A percentile compares a stretch with the other conserved stretches of the same genome.
Conservation (phyloP, 2,329 filamentous ascomycete genomes). For the Seiridium cupressi region DNA sequence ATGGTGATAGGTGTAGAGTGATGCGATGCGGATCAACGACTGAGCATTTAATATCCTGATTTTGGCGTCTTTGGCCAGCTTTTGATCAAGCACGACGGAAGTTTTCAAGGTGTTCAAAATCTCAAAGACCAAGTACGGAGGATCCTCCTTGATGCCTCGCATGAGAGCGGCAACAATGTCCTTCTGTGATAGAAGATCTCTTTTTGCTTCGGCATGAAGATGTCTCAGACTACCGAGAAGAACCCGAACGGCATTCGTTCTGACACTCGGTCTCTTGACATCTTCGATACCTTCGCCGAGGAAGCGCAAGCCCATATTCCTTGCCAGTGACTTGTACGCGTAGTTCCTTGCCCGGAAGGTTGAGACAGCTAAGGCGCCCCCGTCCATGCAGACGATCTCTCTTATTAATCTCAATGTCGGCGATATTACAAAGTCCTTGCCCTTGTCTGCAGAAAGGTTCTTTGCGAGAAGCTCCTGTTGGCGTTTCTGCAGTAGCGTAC, state of each 20-base stretch:
- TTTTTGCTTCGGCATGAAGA: conserved; percentile 73
- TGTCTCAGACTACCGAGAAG: conserved; percentile 77
- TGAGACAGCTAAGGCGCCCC: conserved; percentile 73
- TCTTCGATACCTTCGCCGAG: conserved; percentile 61
- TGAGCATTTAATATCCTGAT: conserved; percentile 72
- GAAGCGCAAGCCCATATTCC: conserved; percentile 74
- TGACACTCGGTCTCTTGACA: conserved; percentile 69
- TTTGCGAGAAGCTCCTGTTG: conserved; percentile 79
- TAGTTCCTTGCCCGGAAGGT: conserved; percentile 76
- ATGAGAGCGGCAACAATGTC: conserved; percentile 70
- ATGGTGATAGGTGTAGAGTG: conserved; percentile 65
- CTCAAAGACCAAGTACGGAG: conserved; percentile 71
- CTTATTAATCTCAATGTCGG: conserved; percentile 82
- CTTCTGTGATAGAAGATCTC: conserved; percentile 77
- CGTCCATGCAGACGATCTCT: conserved; percentile 83
- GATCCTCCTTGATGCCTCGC: conserved; percentile 74
- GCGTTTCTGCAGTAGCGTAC: conserved; percentile 75
- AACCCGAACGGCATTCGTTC: conserved; percentile 81
- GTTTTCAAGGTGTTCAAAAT: conserved; percentile 69
- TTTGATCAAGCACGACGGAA: conserved; percentile 71
- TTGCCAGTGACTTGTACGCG: conserved; percentile 76
- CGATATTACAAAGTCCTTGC: conserved; percentile 85
- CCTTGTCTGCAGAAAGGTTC: conserved; percentile 75
- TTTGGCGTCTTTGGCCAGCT: conserved; percentile 72
- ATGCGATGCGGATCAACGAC: conserved; percentile 69